Conservation (phyloP, 1,284 basidiomycete species). For the Ustilago curta region DNA sequence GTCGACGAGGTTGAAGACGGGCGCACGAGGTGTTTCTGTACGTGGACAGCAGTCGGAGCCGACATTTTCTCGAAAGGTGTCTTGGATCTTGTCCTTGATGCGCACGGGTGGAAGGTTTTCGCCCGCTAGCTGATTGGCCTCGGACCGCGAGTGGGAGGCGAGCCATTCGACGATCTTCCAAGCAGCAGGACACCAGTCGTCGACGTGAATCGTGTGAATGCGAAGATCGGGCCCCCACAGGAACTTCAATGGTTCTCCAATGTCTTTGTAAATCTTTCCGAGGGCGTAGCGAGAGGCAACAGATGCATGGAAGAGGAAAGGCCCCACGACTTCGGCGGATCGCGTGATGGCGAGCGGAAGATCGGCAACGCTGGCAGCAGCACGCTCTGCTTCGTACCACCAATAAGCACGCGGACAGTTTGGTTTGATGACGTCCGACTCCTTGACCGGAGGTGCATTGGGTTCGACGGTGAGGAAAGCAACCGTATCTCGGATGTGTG, state of each 20-base stretch:
- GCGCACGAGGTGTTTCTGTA: slow-evolving; percentile 42
- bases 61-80: slow-evolving; percentile 34
- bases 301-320: slow-evolving; percentile 31
- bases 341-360: slow-evolving; percentile 54
- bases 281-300: slow-evolving; percentile 34
- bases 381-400: slow-evolving; percentile 60
- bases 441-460: slow-evolving; percentile 33
- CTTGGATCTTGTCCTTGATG: slow-evolving; percentile 47
- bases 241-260: slow-evolving; percentile 45
- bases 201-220: slow-evolving; percentile 50
- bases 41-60: slow-evolving; percentile 41
- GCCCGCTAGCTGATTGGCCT: slow-evolving; percentile 41
- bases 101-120: slow-evolving; percentile 46
- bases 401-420: slow-evolving; percentile 44
- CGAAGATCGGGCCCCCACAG: slow-evolving; percentile 56
- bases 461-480: slow-evolving; percentile 45
- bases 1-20: slow-evolving; percentile 61
- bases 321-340: slow-evolving; percentile 54
- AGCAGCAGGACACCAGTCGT: slow-evolving; percentile 52
- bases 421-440: slow-evolving; percentile 40
- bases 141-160: slow-evolving; percentile 26
- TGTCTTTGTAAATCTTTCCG: slow-evolving; percentile 38
- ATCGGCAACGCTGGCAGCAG: slow-evolving; percentile 39
- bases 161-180: slow-evolving; percentile 49
- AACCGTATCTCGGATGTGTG: slow-evolving; percentile 54